A percentile compares a stretch with the other conserved stretches of the same genome.
These are phyloP conservation scores for Mollisia scopiformis DNA, from an alignment of 2,329 filamentous ascomycete genomes.

Conservation along the genomic window DNA sequence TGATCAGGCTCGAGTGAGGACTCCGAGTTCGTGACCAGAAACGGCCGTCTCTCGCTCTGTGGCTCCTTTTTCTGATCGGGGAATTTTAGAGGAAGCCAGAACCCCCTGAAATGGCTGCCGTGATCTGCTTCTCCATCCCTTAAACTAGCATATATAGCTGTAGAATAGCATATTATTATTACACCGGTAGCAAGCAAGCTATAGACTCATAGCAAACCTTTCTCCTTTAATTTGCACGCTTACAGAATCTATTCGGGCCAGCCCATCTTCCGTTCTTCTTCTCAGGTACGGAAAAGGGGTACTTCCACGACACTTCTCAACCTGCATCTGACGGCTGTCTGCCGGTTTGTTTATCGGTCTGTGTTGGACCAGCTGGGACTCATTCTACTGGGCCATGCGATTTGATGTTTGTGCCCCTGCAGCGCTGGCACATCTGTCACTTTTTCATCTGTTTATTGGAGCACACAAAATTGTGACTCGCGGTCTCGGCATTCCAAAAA, in stretches of 20 bases:
- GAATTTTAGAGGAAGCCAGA: not conserved
- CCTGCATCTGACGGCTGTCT: not conserved
- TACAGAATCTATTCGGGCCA: too few species aligned
- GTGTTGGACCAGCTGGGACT: not conserved
- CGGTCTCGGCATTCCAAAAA: not conserved
- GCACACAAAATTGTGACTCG: not conserved
- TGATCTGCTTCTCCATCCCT: too few species aligned
- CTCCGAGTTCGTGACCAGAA: too few species aligned
- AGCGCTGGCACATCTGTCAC: not conserved
- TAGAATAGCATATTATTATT: too few species aligned
- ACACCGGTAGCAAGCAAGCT: too few species aligned
- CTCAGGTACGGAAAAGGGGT: not conserved
- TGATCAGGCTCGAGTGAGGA: too few species aligned
- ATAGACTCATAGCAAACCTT: too few species aligned
- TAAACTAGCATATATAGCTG: too few species aligned
- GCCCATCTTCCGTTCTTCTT: not conserved
- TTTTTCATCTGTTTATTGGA: not conserved
- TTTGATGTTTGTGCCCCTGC: not conserved
- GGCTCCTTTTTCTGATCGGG: not conserved
- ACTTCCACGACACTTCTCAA: not conserved
- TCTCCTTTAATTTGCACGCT: too few species aligned
- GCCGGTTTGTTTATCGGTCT: not conserved
- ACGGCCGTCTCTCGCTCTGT: too few species aligned
- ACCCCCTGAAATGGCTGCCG: not conserved
- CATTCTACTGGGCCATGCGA: not conserved